Conservation (phyloP, 495 filamentous ascomycete species). For the Chlorociboria aeruginascens region DNA sequence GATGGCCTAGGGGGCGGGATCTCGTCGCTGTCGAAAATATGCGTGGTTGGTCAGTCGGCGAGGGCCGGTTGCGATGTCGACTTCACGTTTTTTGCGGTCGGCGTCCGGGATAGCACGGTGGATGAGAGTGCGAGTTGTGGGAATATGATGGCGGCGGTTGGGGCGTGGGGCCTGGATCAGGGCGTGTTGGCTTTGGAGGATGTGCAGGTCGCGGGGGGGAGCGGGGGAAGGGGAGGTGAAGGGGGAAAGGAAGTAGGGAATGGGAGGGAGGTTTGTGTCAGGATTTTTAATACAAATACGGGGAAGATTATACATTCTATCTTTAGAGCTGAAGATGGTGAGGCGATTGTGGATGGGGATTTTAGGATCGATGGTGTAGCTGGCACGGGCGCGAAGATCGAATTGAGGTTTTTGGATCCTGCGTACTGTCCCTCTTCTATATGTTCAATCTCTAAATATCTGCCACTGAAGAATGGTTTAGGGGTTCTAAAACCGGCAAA, state of each 20-base stretch:
- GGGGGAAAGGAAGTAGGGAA: slow-evolving; percentile 6
- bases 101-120: slow-evolving; percentile 42
- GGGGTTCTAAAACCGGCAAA: slow-evolving; percentile 53
- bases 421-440: slow-evolving; percentile 20
- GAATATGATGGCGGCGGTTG: slow-evolving; percentile 58
- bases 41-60: slow-evolving; percentile 40
- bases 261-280: slow-evolving; percentile 26
- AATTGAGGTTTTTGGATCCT: slow-evolving; percentile 52
- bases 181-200: slow-evolving; percentile 27
- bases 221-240: slow-evolving; percentile 11
- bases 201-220: slow-evolving; percentile 11
- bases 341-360: slow-evolving; percentile 37
- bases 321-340: slow-evolving; percentile 35
- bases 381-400: slow-evolving; percentile 42
- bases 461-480: slow-evolving; percentile 1
- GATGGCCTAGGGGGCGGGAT: slow-evolving; percentile 63
- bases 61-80: slow-evolving; percentile 50
- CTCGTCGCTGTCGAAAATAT: slow-evolving; percentile 58
- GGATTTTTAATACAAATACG: slow-evolving; percentile 44
- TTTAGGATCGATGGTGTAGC: slow-evolving; percentile 59
- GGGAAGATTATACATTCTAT: slow-evolving; percentile 34
- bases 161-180: slow-evolving; percentile 49
- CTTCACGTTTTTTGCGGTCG: slow-evolving; percentile 61
- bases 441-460: background rate
- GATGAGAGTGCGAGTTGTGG: slow-evolving; percentile 64